Evolutionary conservation across 257 asterid species (phyloP), one percentile per base, ranked within the genome.

Genomic region (Nicotiana undulata): DNA sequence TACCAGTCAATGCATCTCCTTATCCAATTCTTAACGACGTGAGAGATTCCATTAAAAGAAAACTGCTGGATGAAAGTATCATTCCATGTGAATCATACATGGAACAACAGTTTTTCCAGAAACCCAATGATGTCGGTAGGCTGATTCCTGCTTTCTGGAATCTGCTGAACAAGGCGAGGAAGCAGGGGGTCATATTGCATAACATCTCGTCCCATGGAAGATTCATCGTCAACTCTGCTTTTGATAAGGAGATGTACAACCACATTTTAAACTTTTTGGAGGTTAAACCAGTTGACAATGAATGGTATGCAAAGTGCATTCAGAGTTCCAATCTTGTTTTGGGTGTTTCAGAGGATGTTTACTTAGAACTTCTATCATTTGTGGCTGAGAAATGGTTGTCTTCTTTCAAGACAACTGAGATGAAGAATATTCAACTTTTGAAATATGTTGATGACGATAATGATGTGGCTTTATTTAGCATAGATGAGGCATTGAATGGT

Each of bases 201-300:
- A 82, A 70, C 84, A 84, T 86, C 68, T 86, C 87, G 26, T 81
- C 87, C 55, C 89, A 86, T 58, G 87, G 87, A 46, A 81, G 24
- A 44, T 59, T 79, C 76, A 79, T 86, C 20, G 34, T 86, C 24
- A 66, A 83, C 58, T 86, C 84, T 67, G 75, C 76, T 26, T 82
- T 84, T 76, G 87, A 86, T 32, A 32, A 6, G 55, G 79, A 63
- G 56, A 32, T 52, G 81, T 79, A 82, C 65, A 6, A 55, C 61
- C 22, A 81, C 65, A 37, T 86, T 17, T 64, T 86, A 22, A 46
- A 22, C 31, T 86, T 86, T 79, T 70, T 86, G 82, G 89, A 58
- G 49, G 75, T 84, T 28, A 60, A 79, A 18, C 32, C 51, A 4
- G 89, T 86, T 11, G 80, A 84, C 18, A 65, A 34, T 79, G 87